These are phyloP conservation scores for Hypoxylon sp. DNA, from an alignment of 2,329 filamentous ascomycete species.

Conservation along the genomic window DNA sequence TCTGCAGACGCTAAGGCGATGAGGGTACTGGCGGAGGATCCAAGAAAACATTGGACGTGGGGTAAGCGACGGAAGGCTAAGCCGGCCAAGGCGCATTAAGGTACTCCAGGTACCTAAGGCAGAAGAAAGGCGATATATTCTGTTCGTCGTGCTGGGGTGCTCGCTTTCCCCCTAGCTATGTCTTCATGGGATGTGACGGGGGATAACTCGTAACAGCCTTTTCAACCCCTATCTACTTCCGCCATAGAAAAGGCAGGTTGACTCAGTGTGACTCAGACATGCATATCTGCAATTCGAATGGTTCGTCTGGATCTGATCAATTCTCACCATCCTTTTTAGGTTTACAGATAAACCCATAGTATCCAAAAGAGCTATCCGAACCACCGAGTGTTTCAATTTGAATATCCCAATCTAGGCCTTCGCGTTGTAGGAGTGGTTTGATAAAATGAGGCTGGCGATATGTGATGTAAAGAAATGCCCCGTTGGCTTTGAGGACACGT, in stretches of 20 bases:
- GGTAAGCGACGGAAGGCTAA: slow-evolving; percentile 33
- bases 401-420: slow-evolving; percentile 57
- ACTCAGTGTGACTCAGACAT: neutral
- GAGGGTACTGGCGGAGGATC: slow-evolving; percentile 50
- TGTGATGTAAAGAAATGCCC: slow-evolving; percentile 64
- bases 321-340: neutral
- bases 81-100: slow-evolving; percentile 7
- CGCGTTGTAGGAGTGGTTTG: slow-evolving; percentile 57
- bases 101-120: neutral
- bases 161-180: no score
- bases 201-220: no score
- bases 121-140: no score
- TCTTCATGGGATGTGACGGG: no score
- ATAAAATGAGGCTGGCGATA: slow-evolving; percentile 68
- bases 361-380: slow-evolving; percentile 59
- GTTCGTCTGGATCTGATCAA: neutral
- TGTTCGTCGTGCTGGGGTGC: no score
- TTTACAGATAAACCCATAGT: slow-evolving; percentile 56
- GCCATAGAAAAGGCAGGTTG: neutral
- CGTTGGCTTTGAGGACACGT: slow-evolving; percentile 61
- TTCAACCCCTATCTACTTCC: neutral
- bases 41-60: slow-evolving; percentile 53
- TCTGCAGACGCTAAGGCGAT: slow-evolving; percentile 50
- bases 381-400: slow-evolving; percentile 57
- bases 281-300: neutral